Conservation (phyloP, 2,329 filamentous ascomycete genomes). For the Claviceps lovelessii region DNA sequence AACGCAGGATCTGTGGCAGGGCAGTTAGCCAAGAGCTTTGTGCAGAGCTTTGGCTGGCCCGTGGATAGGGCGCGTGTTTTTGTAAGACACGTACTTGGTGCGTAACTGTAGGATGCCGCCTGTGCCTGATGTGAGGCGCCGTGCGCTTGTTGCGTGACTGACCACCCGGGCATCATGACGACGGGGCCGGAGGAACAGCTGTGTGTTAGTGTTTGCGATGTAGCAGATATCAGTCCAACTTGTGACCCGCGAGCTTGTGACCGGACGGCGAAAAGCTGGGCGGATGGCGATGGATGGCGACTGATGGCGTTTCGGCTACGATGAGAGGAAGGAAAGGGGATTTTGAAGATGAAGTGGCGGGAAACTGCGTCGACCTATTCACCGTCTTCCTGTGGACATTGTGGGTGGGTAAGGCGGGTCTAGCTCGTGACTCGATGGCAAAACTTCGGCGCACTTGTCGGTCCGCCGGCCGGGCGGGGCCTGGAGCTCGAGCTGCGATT, state of each 20-base stretch:
- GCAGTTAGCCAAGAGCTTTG: constrained; percentile 11
- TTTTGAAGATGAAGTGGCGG: not conserved
- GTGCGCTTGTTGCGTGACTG: constrained; percentile 24
- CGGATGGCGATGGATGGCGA: not conserved
- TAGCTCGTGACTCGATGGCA: not conserved
- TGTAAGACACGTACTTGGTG: constrained; percentile 20
- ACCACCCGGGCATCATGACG: constrained; percentile 25
- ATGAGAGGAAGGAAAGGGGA: not conserved
- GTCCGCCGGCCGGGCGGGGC: too few species aligned
- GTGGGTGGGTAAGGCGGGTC: not conserved
- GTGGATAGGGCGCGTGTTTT: not conserved
- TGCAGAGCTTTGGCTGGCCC: not conserved
- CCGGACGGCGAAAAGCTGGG: not conserved
- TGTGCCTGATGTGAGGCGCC: constrained; percentile 25
- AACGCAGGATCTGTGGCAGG: constrained; percentile 37
- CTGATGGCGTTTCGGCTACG: not conserved
- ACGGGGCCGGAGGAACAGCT: not conserved
- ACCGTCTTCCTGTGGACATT: not conserved
- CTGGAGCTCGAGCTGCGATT: not conserved
- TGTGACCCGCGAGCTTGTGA: not conserved
- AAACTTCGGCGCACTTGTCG: not conserved
- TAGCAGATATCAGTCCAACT: not conserved
- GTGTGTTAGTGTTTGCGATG: constrained; percentile 4
- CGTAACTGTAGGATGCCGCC: constrained; percentile 23
- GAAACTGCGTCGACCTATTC: not conserved